Percentiles rank a stretch among this genome's conserved stretches.
These are phyloP conservation scores for Nicotiana paniculata DNA, from an alignment of 257 asterid genomes.

Conservation along the genomic window DNA sequence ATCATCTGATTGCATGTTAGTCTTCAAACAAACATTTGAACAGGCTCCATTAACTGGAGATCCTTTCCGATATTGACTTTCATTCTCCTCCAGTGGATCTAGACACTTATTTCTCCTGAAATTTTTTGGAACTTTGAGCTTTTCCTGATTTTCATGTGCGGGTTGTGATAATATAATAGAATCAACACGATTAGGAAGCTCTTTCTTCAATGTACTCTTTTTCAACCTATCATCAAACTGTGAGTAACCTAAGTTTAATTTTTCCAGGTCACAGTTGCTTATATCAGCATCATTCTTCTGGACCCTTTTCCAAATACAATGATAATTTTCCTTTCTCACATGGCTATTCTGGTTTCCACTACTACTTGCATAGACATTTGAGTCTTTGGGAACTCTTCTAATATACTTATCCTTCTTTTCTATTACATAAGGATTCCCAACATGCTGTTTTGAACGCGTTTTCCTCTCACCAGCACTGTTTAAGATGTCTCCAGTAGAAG, in stretches of 20 bases:
- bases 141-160: slow-evolving; percentile 3
- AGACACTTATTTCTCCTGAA: slow-evolving; percentile 3
- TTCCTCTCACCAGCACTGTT: neutral
- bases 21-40: neutral
- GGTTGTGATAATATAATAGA: slow-evolving; percentile 1
- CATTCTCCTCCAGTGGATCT: slow-evolving; percentile 11
- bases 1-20: slow-evolving; percentile 7
- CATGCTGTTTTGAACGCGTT: slow-evolving; percentile 1
- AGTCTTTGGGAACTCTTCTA: slow-evolving; percentile 9
- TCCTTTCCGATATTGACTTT: slow-evolving; percentile 2
- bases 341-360: slow-evolving; percentile 8
- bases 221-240: neutral
- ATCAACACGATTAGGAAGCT: neutral
- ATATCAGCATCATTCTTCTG: slow-evolving; percentile 11
- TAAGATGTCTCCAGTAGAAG: slow-evolving; percentile 2
- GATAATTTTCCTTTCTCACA: slow-evolving; percentile 16
- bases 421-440: neutral
- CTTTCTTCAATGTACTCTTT: neutral
- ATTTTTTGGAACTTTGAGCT: slow-evolving; percentile 3
- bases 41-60: neutral
- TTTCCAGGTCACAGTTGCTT: slow-evolving; percentile 1
- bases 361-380: slow-evolving; percentile 5
- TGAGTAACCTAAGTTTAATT: neutral
- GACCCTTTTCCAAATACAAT: slow-evolving; percentile 24
- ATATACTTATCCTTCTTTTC: slow-evolving; percentile 16